Evolutionary conservation across 129 eudicot species (phyloP).

Genomic region (Pittosporum tobira): DNA sequence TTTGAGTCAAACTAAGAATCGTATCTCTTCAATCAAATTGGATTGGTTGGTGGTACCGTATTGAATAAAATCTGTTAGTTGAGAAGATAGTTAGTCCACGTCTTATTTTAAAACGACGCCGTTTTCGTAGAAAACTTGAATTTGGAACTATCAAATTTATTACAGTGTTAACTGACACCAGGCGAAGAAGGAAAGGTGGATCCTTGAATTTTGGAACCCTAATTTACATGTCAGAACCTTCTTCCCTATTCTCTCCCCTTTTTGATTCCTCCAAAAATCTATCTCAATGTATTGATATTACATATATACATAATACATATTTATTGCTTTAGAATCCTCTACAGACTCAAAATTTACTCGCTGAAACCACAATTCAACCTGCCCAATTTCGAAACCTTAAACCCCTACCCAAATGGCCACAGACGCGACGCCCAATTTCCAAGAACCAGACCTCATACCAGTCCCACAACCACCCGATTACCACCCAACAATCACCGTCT

Average conservation of each 20-base stretch:
- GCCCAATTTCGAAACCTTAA: neutral
- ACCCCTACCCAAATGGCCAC: constrained; percentile 48
- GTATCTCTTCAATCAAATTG: too few species aligned
- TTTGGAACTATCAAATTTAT: too few species aligned
- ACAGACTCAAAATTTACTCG: neutral
- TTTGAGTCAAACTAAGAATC: too few species aligned
- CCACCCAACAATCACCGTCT: constrained; percentile 33
- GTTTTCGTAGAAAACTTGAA: too few species aligned
- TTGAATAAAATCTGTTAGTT: too few species aligned
- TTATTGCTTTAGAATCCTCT: too few species aligned
- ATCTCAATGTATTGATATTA: too few species aligned
- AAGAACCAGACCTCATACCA: constrained; percentile 59
- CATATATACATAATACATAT: too few species aligned
- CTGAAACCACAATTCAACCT: neutral
- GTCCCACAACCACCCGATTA: constrained; percentile 55
- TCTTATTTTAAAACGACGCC: too few species aligned
- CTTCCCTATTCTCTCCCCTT: neutral
- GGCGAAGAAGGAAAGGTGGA: too few species aligned
- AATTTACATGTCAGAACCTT: neutral
- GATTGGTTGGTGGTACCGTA: too few species aligned
- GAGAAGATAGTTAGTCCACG: too few species aligned
- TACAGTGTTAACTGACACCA: neutral
- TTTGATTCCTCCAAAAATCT: neutral
- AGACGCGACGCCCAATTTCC: constrained; percentile 54
- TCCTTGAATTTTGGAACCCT: constrained; percentile 5